These are phyloP conservation scores for Microcyclospora tardicrescens DNA, from an alignment of 2,329 filamentous ascomycete species.

Conservation along the genomic window DNA sequence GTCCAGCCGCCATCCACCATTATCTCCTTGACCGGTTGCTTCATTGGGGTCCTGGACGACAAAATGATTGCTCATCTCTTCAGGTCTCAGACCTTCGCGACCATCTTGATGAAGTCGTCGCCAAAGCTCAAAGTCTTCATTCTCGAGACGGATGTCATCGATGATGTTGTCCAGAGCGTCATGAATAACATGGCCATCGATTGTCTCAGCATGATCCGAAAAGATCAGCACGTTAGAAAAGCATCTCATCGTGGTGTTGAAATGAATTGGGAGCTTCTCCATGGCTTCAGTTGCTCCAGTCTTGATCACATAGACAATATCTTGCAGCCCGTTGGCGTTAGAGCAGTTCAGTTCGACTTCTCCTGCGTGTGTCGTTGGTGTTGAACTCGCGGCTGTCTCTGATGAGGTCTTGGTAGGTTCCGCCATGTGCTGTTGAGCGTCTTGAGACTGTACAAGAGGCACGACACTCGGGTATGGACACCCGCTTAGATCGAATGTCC, in stretches of 20 bases:
- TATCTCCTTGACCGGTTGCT: slow-evolving; percentile 3
- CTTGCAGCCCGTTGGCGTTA: slow-evolving; percentile 6
- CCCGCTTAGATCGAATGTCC: too few species aligned
- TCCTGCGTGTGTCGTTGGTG: too few species aligned
- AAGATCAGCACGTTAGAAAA: slow-evolving; percentile 42
- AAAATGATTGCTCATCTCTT: slow-evolving; percentile 5
- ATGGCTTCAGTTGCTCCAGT: slow-evolving; percentile 43
- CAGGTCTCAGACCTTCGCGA: slow-evolving; percentile 14
- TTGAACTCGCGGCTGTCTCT: slow-evolving; percentile 33
- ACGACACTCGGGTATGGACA: too few species aligned
- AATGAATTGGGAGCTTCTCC: slow-evolving; percentile 40
- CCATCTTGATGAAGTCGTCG: slow-evolving; percentile 15
- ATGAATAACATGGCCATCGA: slow-evolving; percentile 26
- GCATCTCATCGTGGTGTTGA: slow-evolving; percentile 40
- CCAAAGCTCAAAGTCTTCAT: slow-evolving; percentile 23
- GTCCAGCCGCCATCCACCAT: slow-evolving; percentile 20
- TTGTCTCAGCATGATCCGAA: slow-evolving; percentile 41
- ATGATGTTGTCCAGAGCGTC: slow-evolving; percentile 21
- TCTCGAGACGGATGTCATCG: slow-evolving; percentile 11
- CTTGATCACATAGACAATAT: slow-evolving; percentile 42
- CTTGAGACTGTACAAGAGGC: too few species aligned
- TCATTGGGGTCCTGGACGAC: slow-evolving; percentile 3
- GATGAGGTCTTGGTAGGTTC: slow-evolving; percentile 31
- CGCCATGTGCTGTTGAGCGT: slow-evolving; percentile 1
- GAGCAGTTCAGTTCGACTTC: neutral